Evolutionary conservation across 2,329 filamentous ascomycete species (phyloP), one percentile per base, ranked within the genome.

Genomic region (Hypomyces perniciosus): DNA sequence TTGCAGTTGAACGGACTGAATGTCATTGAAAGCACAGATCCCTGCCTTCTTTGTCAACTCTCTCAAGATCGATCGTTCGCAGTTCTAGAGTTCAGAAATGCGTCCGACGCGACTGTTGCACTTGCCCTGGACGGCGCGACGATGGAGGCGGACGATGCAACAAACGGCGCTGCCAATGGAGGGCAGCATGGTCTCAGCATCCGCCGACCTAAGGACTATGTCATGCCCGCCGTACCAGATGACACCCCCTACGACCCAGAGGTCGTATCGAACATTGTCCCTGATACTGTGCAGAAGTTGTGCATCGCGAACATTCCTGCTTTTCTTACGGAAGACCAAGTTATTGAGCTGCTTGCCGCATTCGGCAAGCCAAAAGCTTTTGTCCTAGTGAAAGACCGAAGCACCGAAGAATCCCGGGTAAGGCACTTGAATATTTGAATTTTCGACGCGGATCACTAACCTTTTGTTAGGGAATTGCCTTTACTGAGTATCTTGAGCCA

Each of bases 1-100:
- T 77, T 96, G 27, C 91, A 97, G 67, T 80, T 99, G 46, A 97
- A 99, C 62, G 90, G 91, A n/a, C 75, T 99, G 43, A 99, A 99
- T 62, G 86, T 96, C 34, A 83, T 95, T 47, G 84, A 90, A 57
- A 84, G 82, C 57, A 79, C 81, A 43, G 91, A 97, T 61, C 91
- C 92, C 34, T 97, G 93, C 65, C 77, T 89, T 47, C 84, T 86
- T 6, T 89, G 86, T 35, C 88, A 96, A 61, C 77, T 97, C 50
- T 86, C 90, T 26, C 82, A 84, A 53, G 89, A 95, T 65, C 76
- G 78, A 50, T 78, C 80, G 1, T 96, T 95, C 68, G 92, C 90
- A 8, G 79, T 97, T 41, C 68, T 96, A 41, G 95, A 99, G 67
- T 97, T 99, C 72, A 90, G 90, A 71, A 84, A 84, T 41, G 76